phyloP scores from a whole-genome alignment of 805 yeast species.

The Yarrowia sp. region DNA sequence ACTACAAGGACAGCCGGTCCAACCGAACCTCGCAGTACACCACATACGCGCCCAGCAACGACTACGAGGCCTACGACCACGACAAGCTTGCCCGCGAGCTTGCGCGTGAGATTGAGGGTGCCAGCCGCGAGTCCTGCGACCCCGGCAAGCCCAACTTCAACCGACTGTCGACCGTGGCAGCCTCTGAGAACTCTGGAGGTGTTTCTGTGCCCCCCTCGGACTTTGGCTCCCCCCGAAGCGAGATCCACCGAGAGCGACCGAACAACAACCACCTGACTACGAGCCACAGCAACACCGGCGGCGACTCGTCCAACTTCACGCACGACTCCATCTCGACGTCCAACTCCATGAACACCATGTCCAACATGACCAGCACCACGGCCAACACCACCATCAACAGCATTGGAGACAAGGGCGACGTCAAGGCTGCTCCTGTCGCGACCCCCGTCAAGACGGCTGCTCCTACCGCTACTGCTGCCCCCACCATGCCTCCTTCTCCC shows the following conservation, averaged over 20 bases:
- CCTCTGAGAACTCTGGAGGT: constrained; percentile 11
- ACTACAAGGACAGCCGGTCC: constrained; percentile 11
- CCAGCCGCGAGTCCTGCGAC: neutral
- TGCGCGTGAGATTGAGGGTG: constrained; percentile 11
- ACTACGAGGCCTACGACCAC: constrained; percentile 13
- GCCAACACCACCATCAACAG: constrained; percentile 16
- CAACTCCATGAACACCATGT: constrained; percentile 18
- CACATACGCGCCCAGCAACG: neutral
- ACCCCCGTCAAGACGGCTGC: neutral
- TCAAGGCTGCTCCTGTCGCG: neutral
- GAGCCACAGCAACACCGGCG: neutral
- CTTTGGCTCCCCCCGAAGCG: constrained; percentile 21
- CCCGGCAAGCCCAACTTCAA: constrained; percentile 2
- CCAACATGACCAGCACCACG: constrained; percentile 9
- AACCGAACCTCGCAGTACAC: constrained; percentile 22
- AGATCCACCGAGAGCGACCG: neutral
- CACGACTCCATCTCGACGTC: constrained; percentile 21
- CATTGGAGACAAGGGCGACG: constrained; percentile 3
- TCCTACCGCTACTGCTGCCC: neutral
- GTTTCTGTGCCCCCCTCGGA: constrained; percentile 16
- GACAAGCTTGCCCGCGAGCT: constrained; percentile 14
- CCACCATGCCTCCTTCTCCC: constrained; percentile 35
- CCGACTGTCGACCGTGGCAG: constrained; percentile 20
- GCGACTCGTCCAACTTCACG: neutral
- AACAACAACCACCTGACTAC: neutral